Evolutionary conservation across 2,329 filamentous ascomycete genomes (phyloP).

Genomic region (Arthroderma uncinatum): DNA sequence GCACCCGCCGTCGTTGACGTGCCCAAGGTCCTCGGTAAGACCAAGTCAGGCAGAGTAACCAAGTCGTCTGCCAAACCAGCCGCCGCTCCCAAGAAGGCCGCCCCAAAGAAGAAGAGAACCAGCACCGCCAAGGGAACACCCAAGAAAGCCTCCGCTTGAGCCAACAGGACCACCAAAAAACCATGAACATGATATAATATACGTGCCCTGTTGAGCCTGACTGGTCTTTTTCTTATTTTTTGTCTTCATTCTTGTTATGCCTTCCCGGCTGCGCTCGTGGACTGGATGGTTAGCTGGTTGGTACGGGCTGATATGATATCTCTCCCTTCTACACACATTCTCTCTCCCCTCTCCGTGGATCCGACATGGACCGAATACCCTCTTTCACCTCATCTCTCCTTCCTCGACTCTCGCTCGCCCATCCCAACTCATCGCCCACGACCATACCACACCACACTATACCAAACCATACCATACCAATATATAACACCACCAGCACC

Average conservation of each 20-base stretch:
- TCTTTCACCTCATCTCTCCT: background rate
- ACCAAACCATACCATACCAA: background rate
- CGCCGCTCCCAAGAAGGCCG: conserved; percentile 35
- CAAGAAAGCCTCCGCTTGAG: background rate
- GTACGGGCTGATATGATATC: background rate
- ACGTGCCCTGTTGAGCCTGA: background rate
- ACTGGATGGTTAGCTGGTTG: conserved; percentile 3
- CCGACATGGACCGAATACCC: background rate
- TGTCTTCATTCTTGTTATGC: conserved; percentile 7
- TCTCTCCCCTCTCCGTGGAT: background rate
- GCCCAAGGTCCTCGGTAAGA: conserved; percentile 61
- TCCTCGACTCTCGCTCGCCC: background rate
- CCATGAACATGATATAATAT: background rate
- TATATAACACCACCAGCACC: background rate
- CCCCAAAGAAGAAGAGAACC: conserved; percentile 32
- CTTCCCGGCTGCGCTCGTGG: conserved; percentile 12
- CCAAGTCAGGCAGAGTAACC: conserved; percentile 74
- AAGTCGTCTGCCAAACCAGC: conserved; percentile 48
- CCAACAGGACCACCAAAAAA: background rate
- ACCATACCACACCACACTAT: too few species aligned
- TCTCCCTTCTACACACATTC: background rate
- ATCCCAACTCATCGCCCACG: background rate
- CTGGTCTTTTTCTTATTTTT: background rate
- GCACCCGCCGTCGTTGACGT: conserved; percentile 59
- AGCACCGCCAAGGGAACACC: conserved; percentile 5